These are phyloP conservation scores for Aureobasidium uvarum DNA, from an alignment of 2,329 filamentous ascomycete species.

Conservation along the genomic window DNA sequence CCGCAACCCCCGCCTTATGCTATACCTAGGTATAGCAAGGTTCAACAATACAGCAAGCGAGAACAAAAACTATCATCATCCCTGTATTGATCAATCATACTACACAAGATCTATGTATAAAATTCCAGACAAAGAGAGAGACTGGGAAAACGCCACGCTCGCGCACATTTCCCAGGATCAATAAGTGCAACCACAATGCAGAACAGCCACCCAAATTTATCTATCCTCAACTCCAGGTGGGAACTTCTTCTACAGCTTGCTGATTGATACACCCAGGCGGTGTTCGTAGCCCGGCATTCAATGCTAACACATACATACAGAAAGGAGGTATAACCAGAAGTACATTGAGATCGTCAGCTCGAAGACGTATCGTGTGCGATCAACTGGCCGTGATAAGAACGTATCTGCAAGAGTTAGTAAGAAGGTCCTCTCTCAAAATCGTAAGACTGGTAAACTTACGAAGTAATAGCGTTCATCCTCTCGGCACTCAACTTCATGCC, in stretches of 20 bases:
- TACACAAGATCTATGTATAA: not conserved
- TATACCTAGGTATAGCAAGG: not conserved
- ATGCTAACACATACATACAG: slow-evolving; percentile 1
- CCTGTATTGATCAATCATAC: not conserved
- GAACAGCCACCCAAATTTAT: not conserved
- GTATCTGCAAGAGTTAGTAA: slow-evolving; percentile 34
- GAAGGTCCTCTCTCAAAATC: not conserved
- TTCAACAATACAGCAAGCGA: no score
- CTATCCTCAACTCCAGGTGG: not conserved
- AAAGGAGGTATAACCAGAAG: not conserved
- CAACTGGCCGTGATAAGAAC: slow-evolving; percentile 45
- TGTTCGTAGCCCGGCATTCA: not conserved
- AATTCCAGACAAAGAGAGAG: not conserved
- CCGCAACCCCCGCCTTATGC: not conserved
- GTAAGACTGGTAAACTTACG: slow-evolving; percentile 41
- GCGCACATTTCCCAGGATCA: not conserved
- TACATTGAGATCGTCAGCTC: not conserved
- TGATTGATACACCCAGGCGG: not conserved
- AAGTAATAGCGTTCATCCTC: slow-evolving; percentile 73
- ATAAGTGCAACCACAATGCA: not conserved
- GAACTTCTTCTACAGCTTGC: no score
- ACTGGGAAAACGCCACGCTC: not conserved
- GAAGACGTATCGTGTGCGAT: slow-evolving; percentile 4
- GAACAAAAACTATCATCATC: not conserved
- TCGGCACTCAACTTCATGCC: slow-evolving; percentile 94